Base-by-base conservation (phyloP, 2,329 filamentous ascomycete genomes). In the Xenosphaeropsis pyriputrescens region DNA sequence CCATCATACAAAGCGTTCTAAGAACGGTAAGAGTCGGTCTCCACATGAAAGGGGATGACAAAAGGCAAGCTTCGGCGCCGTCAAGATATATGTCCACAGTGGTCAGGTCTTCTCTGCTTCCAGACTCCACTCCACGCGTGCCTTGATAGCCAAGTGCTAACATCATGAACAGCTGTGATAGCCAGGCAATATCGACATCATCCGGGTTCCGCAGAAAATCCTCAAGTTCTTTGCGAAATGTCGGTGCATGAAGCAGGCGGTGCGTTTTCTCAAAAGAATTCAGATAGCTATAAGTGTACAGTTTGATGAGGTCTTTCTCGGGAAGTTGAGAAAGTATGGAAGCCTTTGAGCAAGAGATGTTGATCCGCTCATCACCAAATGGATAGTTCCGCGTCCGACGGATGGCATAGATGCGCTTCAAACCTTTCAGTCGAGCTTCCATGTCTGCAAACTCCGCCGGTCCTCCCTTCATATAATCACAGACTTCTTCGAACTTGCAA, bases 1-100 rank as follows among this genome's bases (percentile, higher is more conserved):
- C 51, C 16, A 74, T 48, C 32, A 76, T 59, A 36, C 68, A 64
- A 53, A 67, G 63, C 18, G 62, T 64, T 50, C 75, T 72, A 1
- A 76, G 45, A 1, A 59, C 58, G 0, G 57, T 49, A 3, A 73
- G 57, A 29, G 61, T 67, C 42, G 73, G 55, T 17, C 64, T 52
- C 51, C 73, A 75, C 35, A 65, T 62, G 0, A 33, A 38, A 12
- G 61, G 55, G 0, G 66, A 63, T 2, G 57, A 47, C 32, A 62
- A 55, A 1, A 72, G 57, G 65, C 67, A 74, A 8, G 62, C 47
- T 42, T 70, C 22, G 12, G 65, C 1, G 63, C 49, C 9, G 43
- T 43, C 33, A 42, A 48, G 3, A 50, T 39, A 48, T 46, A 53
- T 30, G 48, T 43, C 16, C 37, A 26, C 22, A 26, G 22, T 31